phyloP scores from a whole-genome alignment of 2,329 filamentous ascomycete genomes.

The Kalaharituber pfeilii region DNA sequence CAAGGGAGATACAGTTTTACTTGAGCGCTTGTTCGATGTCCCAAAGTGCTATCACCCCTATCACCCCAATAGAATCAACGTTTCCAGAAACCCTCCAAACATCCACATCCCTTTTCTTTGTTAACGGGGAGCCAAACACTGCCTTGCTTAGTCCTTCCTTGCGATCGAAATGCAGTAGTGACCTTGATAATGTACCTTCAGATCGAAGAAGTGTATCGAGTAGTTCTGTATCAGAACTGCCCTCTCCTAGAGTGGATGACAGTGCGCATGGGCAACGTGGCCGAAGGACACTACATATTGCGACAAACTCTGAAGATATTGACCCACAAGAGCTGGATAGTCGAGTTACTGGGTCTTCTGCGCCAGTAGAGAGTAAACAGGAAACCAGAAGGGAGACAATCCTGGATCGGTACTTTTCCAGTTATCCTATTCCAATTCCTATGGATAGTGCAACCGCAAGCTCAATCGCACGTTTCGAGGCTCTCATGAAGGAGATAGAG shows the following conservation, averaged over 20 bases:
- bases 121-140: slow-evolving; percentile 18
- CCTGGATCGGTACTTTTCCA: slow-evolving; percentile 19
- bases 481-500: slow-evolving; percentile 15
- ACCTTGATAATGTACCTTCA: slow-evolving; percentile 16
- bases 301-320: not conserved
- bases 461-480: slow-evolving; percentile 20
- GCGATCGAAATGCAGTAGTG: slow-evolving; percentile 14
- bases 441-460: slow-evolving; percentile 6
- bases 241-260: not conserved
- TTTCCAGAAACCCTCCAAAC: slow-evolving; percentile 8
- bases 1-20: slow-evolving; percentile 12
- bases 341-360: not conserved
- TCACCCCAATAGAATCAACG: slow-evolving; percentile 4
- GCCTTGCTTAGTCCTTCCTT: slow-evolving; percentile 17
- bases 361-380: not conserved
- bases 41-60: slow-evolving; percentile 3
- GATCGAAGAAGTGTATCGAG: slow-evolving; percentile 14
- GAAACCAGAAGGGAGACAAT: slow-evolving; percentile 14
- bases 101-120: slow-evolving; percentile 13
- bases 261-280: not conserved
- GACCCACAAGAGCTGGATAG: not conserved
- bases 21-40: slow-evolving; percentile 5
- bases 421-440: slow-evolving; percentile 2
- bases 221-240: slow-evolving; percentile 11
- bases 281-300: not conserved